Percentiles rank a stretch among this genome's conserved stretches.
phyloP scores from a whole-genome alignment of 2,329 filamentous ascomycete species.

The Trichophyton simii region DNA sequence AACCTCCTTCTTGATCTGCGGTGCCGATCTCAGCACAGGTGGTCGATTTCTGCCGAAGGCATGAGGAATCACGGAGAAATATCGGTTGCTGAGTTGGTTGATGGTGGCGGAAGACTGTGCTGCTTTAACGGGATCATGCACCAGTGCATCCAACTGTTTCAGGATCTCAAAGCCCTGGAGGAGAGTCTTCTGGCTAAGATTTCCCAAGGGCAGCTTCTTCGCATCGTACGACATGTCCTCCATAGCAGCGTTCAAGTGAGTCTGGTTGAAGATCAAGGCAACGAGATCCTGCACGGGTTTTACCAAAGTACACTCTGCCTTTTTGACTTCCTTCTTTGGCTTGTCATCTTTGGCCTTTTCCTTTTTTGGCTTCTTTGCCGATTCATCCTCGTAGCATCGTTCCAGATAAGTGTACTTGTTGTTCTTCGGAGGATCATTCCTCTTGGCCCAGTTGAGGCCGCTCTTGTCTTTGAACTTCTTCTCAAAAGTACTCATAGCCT shows the following conservation, averaged over 20 bases:
- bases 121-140: slow-evolving; percentile 38
- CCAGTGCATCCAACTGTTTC: slow-evolving; percentile 58
- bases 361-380: slow-evolving; percentile 29
- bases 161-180: slow-evolving; percentile 61
- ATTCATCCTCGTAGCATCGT: slow-evolving; percentile 56
- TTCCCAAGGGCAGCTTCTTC: slow-evolving; percentile 68
- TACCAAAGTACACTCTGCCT: slow-evolving; percentile 45
- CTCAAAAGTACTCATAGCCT: slow-evolving; percentile 36
- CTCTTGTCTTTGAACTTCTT: slow-evolving; percentile 48
- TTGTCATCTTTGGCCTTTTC: slow-evolving; percentile 19
- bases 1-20: slow-evolving; percentile 59
- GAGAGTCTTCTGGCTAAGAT: slow-evolving; percentile 69
- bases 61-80: slow-evolving; percentile 74
- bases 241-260: slow-evolving; percentile 51
- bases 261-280: slow-evolving; percentile 69
- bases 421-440: slow-evolving; percentile 38
- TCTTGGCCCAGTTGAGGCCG: slow-evolving; percentile 40
- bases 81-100: slow-evolving; percentile 56
- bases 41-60: slow-evolving; percentile 62
- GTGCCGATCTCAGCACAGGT: slow-evolving; percentile 48
- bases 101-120: slow-evolving; percentile 38
- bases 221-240: slow-evolving; percentile 34
- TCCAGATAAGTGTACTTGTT: slow-evolving; percentile 68
- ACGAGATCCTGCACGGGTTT: slow-evolving; percentile 55
- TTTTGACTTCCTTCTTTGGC: slow-evolving; percentile 25